Percentiles rank a stretch among this genome's conserved stretches.
These are phyloP conservation scores for Metschnikowia drakensbergensis DNA, from an alignment of 805 yeast genomes.

Conservation along the genomic window DNA sequence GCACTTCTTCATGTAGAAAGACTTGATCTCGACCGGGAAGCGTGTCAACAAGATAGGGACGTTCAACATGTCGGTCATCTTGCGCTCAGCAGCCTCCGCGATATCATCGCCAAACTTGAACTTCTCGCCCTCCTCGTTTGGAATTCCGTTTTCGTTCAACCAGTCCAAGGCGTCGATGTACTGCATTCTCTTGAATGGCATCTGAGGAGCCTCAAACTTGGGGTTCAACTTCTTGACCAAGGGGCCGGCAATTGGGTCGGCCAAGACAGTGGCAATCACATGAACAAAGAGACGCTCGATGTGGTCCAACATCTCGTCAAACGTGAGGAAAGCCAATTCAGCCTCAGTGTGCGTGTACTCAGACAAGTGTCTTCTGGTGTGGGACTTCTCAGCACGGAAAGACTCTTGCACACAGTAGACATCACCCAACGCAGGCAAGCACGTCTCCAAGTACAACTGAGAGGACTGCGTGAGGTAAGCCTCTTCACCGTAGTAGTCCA, in stretches of 20 bases:
- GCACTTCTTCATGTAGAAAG: slow-evolving; percentile 96
- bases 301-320: slow-evolving; percentile 82
- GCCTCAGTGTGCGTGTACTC: slow-evolving; percentile 98
- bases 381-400: slow-evolving; percentile 98
- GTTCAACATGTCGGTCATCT: slow-evolving; percentile 93
- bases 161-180: slow-evolving; percentile 90
- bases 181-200: slow-evolving; percentile 88
- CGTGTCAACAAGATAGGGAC: slow-evolving; percentile 87
- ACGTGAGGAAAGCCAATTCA: slow-evolving; percentile 82
- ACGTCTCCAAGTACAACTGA: slow-evolving; percentile 93
- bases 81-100: slow-evolving; percentile 99
- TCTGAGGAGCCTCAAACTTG: slow-evolving; percentile 70
- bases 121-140: slow-evolving; percentile 89
- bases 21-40: slow-evolving; percentile 96
- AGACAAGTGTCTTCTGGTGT: slow-evolving; percentile 95
- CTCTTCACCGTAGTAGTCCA: slow-evolving; percentile 95
- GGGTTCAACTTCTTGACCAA: slow-evolving; percentile 91
- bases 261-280: slow-evolving; percentile 69
- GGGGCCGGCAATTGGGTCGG: slow-evolving; percentile 91
- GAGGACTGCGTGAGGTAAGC: slow-evolving; percentile 96
- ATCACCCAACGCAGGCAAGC: slow-evolving; percentile 94
- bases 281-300: slow-evolving; percentile 74
- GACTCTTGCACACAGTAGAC: slow-evolving; percentile 97
- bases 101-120: slow-evolving; percentile 98
- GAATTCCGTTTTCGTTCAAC: slow-evolving; percentile 92